Evolutionary conservation across 257 asterid species (phyloP), one percentile per base, ranked within the genome.

Genomic region (Vinca minor): DNA sequence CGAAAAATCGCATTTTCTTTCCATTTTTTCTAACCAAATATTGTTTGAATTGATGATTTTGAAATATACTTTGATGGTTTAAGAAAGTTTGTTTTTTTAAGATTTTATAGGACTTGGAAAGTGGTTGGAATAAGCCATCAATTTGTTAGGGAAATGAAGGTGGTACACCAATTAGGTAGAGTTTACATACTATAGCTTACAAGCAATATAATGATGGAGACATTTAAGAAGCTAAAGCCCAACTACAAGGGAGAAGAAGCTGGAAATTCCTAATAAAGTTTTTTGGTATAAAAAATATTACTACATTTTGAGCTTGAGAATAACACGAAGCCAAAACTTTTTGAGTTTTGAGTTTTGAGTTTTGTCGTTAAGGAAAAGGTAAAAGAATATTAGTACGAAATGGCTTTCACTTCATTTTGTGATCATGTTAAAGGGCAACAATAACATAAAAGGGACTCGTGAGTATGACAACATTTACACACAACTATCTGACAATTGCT

Each of bases 131-230:
- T 26, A 0, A 35, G 65, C 36, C 39, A 39, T 64, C 61, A 56
- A 73, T 56, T 57, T 66, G 83, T 62, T 74, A 54, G 65, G 63
- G 62, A 55, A 55, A 25, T 5, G 39, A 8, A 29, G 48, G 74
- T 67, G 55, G 59, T 35, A 63, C n/a, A n/a, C 69, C 35, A 58
- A 65, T 55, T 68, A 53, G 73, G 72, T 69, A 34, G 32, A 70
- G 58, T 9, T 73, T 2, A 26, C 48, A 35, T 15, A 11, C 41
- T 57, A 67, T 61, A 44, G 59, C 76, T 69, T 77, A 59, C 64
- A 69, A 66, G 78, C 76, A 65, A 73, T 69, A 69, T 60, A 60
- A 56, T 64, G 75, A 57, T 47, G 67, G 78, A 62, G 76, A 70
- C 72, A 32, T 52, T 32, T 45, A 39, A 36, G 61, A 49, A 65